Percentiles rank a stretch among this genome's conserved stretches.
phyloP scores from a whole-genome alignment of 2,329 filamentous ascomycete genomes.

The Aureobasidium uvarum region DNA sequence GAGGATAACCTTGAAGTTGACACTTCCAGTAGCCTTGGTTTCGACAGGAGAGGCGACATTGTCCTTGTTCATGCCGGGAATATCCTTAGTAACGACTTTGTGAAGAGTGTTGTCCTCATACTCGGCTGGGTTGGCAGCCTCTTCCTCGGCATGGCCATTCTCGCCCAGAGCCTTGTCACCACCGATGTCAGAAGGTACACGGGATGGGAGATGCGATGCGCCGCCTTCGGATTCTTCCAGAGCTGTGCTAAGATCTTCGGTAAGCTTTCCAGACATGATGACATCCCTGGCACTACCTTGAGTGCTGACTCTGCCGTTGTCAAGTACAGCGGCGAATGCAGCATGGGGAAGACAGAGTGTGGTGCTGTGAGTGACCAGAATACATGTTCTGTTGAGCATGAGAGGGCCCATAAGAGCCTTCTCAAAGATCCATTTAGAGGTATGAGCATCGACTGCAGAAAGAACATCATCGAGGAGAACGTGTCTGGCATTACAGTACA shows the following conservation, averaged over 20 bases:
- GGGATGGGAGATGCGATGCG: conserved; percentile 72
- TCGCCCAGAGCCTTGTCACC: conserved; percentile 51
- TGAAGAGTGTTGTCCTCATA: conserved; percentile 47
- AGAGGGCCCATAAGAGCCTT: conserved; percentile 86
- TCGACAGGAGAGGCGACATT: conserved; percentile 54
- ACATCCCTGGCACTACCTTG: conserved; percentile 78
- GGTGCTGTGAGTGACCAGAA: conserved; percentile 93
- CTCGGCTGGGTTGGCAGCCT: conserved; percentile 37
- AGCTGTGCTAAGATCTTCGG: conserved; percentile 71
- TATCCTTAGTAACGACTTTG: conserved; percentile 44
- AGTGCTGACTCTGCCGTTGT: conserved; percentile 75
- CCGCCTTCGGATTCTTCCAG: conserved; percentile 62
- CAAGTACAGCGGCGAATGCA: conserved; percentile 76
- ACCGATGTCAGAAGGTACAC: conserved; percentile 69
- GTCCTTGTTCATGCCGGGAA: conserved; percentile 40
- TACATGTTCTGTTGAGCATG: conserved; percentile 86
- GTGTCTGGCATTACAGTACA: conserved; percentile 94
- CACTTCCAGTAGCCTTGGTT: conserved; percentile 76
- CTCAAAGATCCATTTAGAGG: conserved; percentile 96
- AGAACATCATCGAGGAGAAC: conserved; percentile 91
- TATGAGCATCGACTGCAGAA: conserved; percentile 95
- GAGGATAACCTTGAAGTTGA: conserved; percentile 81
- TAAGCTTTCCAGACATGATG: conserved; percentile 82
- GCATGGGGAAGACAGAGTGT: conserved; percentile 80
- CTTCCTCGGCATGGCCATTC: conserved; percentile 49